phyloP scores from a whole-genome alignment of 306 rosid species.

The Adenanthera pavonina region DNA sequence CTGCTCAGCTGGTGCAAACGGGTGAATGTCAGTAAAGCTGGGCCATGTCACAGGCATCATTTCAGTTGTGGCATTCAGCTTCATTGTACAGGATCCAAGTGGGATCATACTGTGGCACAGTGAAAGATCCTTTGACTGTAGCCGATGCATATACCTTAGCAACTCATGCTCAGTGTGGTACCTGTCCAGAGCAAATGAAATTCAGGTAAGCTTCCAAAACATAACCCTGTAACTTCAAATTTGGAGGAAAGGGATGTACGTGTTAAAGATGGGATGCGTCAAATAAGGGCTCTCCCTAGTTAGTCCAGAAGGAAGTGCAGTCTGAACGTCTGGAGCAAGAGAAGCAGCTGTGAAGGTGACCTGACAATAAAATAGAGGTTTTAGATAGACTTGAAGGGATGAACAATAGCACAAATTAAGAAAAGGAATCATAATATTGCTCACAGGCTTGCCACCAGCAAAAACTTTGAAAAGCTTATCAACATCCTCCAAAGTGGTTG shows the following conservation, averaged over 20 bases:
- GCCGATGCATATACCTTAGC: constrained; percentile 78
- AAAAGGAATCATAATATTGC: constrained; percentile 30
- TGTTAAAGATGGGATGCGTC: constrained; percentile 91
- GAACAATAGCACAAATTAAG: constrained; percentile 6
- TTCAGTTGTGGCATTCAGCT: constrained; percentile 93
- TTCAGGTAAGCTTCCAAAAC: constrained; percentile 32
- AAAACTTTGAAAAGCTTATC: constrained; percentile 88
- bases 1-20: constrained; percentile 92
- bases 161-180: constrained; percentile 98
- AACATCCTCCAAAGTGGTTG: constrained; percentile 92
- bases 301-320: constrained; percentile 71
- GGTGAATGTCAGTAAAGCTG: constrained; percentile 77
- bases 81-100: constrained; percentile 98
- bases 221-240: constrained; percentile 32
- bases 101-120: constrained; percentile 99
- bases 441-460: constrained; percentile 66
- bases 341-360: constrained; percentile 92
- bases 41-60: constrained; percentile 99
- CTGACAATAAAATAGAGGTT: constrained; percentile 45
- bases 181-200: constrained; percentile 51
- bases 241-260: constrained; percentile 52
- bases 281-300: constrained; percentile 77
- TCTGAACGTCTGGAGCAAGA: constrained; percentile 81
- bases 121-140: constrained; percentile 91
- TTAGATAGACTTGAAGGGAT: constrained; percentile 32